Percentiles rank a stretch among this genome's conserved stretches.
These are phyloP conservation scores for Posidonia australis DNA, from an alignment of 106 monocot species.

Conservation along the genomic window DNA sequence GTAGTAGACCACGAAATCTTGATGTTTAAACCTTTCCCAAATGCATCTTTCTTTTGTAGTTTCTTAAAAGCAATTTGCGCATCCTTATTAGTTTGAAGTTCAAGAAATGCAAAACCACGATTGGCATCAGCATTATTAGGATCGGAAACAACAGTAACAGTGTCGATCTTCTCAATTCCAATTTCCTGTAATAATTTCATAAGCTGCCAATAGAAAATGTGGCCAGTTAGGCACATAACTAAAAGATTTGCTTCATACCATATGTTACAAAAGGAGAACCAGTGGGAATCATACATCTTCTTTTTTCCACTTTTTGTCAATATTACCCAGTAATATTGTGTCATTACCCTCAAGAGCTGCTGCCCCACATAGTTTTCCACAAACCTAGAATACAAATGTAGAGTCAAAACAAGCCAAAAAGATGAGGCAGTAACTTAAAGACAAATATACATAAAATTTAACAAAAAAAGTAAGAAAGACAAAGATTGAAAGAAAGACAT, in stretches of 20 bases:
- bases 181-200: slow-evolving; percentile 40
- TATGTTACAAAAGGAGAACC: background rate
- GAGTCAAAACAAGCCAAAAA: background rate
- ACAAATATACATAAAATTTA: too few species aligned
- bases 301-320: slow-evolving; percentile 93
- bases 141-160: slow-evolving; percentile 59
- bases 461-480: too few species aligned
- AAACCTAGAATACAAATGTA: slow-evolving; percentile 29
- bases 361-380: slow-evolving; percentile 79
- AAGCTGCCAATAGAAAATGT: slow-evolving; percentile 30
- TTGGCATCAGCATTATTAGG: slow-evolving; percentile 38
- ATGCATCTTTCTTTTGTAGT: slow-evolving; percentile 72
- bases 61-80: slow-evolving; percentile 66
- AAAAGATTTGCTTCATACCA: background rate
- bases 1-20: slow-evolving; percentile 86
- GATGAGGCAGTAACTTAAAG: too few species aligned
- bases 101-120: slow-evolving; percentile 86
- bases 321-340: slow-evolving; percentile 76
- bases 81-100: slow-evolving; percentile 84
- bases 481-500: too few species aligned
- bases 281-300: slow-evolving; percentile 59
- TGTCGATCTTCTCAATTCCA: slow-evolving; percentile 82
- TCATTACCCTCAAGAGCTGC: slow-evolving; percentile 77
- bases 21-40: slow-evolving; percentile 58
- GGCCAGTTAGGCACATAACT: background rate